Conservation (phyloP, 2,329 filamentous ascomycete genomes). For the Aureobasidium musti region DNA sequence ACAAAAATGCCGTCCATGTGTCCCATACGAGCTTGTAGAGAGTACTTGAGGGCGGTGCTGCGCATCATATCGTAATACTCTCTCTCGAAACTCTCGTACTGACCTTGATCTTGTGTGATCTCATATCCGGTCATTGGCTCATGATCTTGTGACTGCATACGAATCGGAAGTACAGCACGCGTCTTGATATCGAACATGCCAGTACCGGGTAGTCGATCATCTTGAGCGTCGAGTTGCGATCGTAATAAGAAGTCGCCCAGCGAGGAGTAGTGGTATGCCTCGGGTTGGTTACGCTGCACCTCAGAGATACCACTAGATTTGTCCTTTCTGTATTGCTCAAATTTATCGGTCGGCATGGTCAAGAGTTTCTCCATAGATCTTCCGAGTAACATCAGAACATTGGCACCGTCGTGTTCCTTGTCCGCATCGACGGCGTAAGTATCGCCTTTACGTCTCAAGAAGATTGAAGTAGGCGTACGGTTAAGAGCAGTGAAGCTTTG, state of each 20-base stretch:
- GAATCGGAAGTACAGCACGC: constrained; percentile 83
- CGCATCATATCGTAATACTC: constrained; percentile 98
- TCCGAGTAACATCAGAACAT: constrained; percentile 85
- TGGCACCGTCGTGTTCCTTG: constrained; percentile 83
- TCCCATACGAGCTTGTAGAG: constrained; percentile 92
- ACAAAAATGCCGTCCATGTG: constrained; percentile 99
- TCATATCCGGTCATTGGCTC: constrained; percentile 82
- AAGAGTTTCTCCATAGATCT: constrained; percentile 97
- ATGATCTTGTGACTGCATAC: constrained; percentile 76
- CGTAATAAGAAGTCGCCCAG: constrained; percentile 89
- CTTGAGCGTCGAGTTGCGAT: constrained; percentile 89
- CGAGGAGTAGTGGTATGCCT: constrained; percentile 85
- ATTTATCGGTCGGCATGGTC: constrained; percentile 78
- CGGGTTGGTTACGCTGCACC: constrained; percentile 69
- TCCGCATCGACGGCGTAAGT: constrained; percentile 94
- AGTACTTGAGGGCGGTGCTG: constrained; percentile 93
- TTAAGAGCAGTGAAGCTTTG: constrained; percentile 69
- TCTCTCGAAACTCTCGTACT: constrained; percentile 88
- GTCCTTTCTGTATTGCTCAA: constrained; percentile 75
- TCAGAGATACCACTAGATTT: constrained; percentile 69
- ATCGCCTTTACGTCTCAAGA: constrained; percentile 79
- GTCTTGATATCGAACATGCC: constrained; percentile 98
- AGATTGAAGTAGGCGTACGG: constrained; percentile 74
- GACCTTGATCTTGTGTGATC: constrained; percentile 71
- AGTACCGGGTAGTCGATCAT: constrained; percentile 79